A percentile compares a stretch with the other conserved stretches of the same genome.
phyloP scores from a whole-genome alignment of 805 yeast genomes.

The Debaryomyces tyrocola region DNA sequence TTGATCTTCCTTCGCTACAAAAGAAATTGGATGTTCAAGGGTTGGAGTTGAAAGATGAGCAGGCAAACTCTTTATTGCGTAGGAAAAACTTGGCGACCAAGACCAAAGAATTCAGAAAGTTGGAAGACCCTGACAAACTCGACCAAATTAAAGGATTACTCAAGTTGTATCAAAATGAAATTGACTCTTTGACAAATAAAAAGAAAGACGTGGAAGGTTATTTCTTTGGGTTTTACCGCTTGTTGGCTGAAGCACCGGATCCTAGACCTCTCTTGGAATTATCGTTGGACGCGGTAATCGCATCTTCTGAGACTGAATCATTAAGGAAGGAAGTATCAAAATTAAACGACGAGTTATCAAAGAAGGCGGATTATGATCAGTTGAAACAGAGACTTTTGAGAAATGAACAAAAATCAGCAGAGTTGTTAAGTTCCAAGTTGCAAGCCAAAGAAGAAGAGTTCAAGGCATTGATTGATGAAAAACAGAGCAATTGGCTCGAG shows the following conservation, averaged over 20 bases:
- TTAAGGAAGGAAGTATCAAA: slow-evolving; percentile 50
- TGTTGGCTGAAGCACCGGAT: slow-evolving; percentile 88
- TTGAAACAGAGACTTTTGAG: slow-evolving; percentile 61
- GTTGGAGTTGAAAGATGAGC: slow-evolving; percentile 66
- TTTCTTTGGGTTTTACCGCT: slow-evolving; percentile 72
- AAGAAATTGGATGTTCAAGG: slow-evolving; percentile 73
- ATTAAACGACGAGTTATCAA: slow-evolving; percentile 59
- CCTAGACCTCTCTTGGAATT: slow-evolving; percentile 79
- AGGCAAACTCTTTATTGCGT: slow-evolving; percentile 62
- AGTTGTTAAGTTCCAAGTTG: slow-evolving; percentile 51
- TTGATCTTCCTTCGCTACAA: slow-evolving; percentile 71
- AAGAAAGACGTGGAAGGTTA: slow-evolving; percentile 71
- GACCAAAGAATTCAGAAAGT: slow-evolving; percentile 83
- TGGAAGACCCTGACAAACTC: slow-evolving; percentile 66
- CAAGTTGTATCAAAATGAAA: slow-evolving; percentile 80
- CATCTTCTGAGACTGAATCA: slow-evolving; percentile 51
- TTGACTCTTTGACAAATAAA: slow-evolving; percentile 77
- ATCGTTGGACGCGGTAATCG: slow-evolving; percentile 61
- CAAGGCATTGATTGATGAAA: slow-evolving; percentile 67
- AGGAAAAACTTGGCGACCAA: slow-evolving; percentile 77
- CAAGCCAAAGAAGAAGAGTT: slow-evolving; percentile 75
- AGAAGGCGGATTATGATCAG: slow-evolving; percentile 76
- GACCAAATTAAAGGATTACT: slow-evolving; percentile 64
- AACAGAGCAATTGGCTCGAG: slow-evolving; percentile 64
- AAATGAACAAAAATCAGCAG: slow-evolving; percentile 61